Conservation (phyloP, 2,329 filamentous ascomycete genomes). For the Penicillium concentricum region DNA sequence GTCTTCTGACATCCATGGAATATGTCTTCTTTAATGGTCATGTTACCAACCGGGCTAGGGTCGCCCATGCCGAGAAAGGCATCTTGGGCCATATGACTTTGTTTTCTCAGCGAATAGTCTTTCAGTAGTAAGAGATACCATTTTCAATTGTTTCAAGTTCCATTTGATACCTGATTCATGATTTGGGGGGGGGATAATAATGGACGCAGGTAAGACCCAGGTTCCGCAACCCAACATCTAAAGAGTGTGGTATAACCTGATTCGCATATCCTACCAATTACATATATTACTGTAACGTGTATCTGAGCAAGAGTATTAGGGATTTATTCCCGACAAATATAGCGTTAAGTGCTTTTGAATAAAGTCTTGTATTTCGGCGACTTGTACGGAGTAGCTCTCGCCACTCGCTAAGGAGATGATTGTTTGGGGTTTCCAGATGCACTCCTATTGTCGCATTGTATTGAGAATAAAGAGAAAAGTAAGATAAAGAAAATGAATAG, state of each 20-base stretch:
- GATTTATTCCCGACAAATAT: not conserved
- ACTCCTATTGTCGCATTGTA: not conserved
- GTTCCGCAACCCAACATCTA: not conserved
- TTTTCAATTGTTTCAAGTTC: not conserved
- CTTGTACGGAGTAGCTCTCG: not conserved
- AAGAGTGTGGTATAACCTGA: not conserved
- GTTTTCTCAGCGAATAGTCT: not conserved
- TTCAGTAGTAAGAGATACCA: constrained; percentile 1
- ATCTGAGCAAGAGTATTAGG: not conserved
- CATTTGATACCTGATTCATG: not conserved
- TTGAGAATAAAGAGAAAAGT: not conserved
- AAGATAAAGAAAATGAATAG: not conserved
- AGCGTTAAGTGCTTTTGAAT: not conserved
- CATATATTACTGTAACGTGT: not conserved
- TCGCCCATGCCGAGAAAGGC: not conserved
- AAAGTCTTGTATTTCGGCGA: not conserved
- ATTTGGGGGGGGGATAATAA: not conserved
- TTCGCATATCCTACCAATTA: not conserved
- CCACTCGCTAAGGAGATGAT: not conserved
- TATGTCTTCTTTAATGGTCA: not conserved
- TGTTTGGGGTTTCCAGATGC: not conserved
- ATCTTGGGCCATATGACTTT: constrained; percentile 2
- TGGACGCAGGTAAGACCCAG: not conserved
- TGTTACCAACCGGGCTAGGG: constrained; percentile 4
- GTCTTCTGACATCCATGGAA: constrained; percentile 7